phyloP scores from a whole-genome alignment of 1,284 basidiomycete species.

The Wallemia hederae region DNA sequence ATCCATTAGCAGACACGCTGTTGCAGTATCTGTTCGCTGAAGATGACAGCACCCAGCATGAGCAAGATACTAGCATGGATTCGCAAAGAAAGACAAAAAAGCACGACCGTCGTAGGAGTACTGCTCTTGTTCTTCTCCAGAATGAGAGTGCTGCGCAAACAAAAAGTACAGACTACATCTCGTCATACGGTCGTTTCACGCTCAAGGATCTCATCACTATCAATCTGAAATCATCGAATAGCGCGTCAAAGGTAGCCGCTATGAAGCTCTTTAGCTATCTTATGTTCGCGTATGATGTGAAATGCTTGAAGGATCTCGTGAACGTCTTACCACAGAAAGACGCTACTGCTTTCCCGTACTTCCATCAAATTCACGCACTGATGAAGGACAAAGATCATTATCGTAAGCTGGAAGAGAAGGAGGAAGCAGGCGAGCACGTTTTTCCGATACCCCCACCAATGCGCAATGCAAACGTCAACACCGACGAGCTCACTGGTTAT shows the following conservation, averaged over 20 bases:
- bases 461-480: slow-evolving; percentile 9
- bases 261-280: slow-evolving; percentile 50
- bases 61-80: slow-evolving; percentile 7
- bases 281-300: slow-evolving; percentile 33
- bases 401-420: too few relatives aligned
- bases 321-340: slow-evolving; percentile 33
- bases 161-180: slow-evolving; percentile 46
- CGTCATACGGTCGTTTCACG: slow-evolving; percentile 56
- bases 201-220: slow-evolving; percentile 58
- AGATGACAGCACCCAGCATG: slow-evolving; percentile 22
- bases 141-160: slow-evolving; percentile 35
- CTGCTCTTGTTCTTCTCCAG: slow-evolving; percentile 51
- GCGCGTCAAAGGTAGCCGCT: slow-evolving; percentile 36
- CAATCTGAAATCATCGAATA: slow-evolving; percentile 36
- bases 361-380: slow-evolving; percentile 11
- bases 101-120: slow-evolving; percentile 36
- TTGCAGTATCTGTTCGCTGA: slow-evolving; percentile 53
- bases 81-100: slow-evolving; percentile 20
- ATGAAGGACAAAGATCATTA: slow-evolving; percentile 1
- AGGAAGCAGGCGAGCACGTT: background rate
- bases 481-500: slow-evolving; percentile 30
- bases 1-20: slow-evolving; percentile 33
- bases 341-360: slow-evolving; percentile 41
- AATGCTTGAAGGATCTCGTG: slow-evolving; percentile 35
- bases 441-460: slow-evolving; percentile 3